Percentiles rank a stretch among this genome's conserved stretches.
phyloP scores from a whole-genome alignment of 257 asterid species.

The Ballota nigra region DNA sequence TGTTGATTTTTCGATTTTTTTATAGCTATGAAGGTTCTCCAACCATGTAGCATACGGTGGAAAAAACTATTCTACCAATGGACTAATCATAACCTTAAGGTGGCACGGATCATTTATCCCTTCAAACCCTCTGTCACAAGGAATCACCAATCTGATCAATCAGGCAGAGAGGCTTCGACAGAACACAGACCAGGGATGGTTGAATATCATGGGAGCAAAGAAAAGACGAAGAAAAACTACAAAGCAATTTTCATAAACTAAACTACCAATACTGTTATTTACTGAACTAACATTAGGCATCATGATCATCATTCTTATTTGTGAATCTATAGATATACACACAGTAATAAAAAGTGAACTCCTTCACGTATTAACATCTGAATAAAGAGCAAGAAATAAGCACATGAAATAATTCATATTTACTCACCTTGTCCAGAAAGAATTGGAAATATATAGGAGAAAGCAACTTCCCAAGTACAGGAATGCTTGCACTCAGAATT shows the following conservation, averaged over 20 bases:
- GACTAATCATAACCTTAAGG: not conserved
- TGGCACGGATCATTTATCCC: not conserved
- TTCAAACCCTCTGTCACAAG: not conserved
- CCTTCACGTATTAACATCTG: constrained; percentile 8
- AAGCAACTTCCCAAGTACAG: constrained; percentile 94
- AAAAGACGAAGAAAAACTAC: not conserved
- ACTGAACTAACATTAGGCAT: constrained; percentile 3
- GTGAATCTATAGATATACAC: not conserved
- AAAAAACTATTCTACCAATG: not conserved
- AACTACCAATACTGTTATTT: constrained; percentile 10
- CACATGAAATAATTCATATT: not conserved
- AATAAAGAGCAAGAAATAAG: constrained; percentile 11
- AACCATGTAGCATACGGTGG: constrained; percentile 3
- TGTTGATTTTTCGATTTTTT: not conserved
- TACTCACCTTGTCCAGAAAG: constrained; percentile 79
- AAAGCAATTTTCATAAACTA: not conserved
- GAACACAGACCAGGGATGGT: too few species aligned
- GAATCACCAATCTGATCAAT: not conserved
- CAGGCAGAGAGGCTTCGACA: not conserved
- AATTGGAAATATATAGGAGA: constrained; percentile 91
- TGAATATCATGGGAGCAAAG: not conserved
- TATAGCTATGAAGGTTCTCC: not conserved
- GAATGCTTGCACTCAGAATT: constrained; percentile 81
- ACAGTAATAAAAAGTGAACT: constrained; percentile 3
- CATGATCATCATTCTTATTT: not conserved